phyloP scores from a whole-genome alignment of 768 basidiomycete genomes.

The Boletus subcaerulescens region DNA sequence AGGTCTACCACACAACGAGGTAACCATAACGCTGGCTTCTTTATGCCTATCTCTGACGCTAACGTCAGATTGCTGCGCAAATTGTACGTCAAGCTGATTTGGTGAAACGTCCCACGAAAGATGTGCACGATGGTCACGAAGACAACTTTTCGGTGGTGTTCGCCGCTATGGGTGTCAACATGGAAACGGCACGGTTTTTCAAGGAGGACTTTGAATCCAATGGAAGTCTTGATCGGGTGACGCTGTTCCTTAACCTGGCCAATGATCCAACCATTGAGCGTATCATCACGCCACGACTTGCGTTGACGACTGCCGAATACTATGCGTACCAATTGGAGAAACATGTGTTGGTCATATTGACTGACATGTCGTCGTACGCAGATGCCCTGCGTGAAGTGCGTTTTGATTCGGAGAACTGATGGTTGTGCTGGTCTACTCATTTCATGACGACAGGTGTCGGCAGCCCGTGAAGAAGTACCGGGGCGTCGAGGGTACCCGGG shows the following conservation, averaged over 20 bases:
- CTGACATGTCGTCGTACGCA: constrained; percentile 98
- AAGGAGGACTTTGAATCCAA: constrained; percentile 99
- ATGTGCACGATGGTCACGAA: constrained; percentile 97
- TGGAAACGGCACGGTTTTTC: constrained; percentile 99
- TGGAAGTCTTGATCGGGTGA: constrained; percentile 94
- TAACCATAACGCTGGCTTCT: constrained; percentile 32
- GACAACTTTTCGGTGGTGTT: constrained; percentile 99
- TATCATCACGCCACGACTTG: constrained; percentile 98
- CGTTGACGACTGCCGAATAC: constrained; percentile 97
- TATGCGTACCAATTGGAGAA: constrained; percentile 99
- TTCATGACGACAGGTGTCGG: constrained; percentile 60
- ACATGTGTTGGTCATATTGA: constrained; percentile 98
- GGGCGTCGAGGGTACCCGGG: constrained; percentile 98
- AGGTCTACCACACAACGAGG: constrained; percentile 98
- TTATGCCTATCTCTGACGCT: constrained; percentile 22
- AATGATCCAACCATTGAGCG: constrained; percentile 99
- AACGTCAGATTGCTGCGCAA: constrained; percentile 90
- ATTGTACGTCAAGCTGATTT: constrained; percentile 99
- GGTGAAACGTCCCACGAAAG: constrained; percentile 95
- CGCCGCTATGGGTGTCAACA: constrained; percentile 99
- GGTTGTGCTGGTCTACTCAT: constrained; percentile 3
- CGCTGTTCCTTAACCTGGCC: constrained; percentile 96
- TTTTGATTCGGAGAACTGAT: constrained; percentile 22
- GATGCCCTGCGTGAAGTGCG: constrained; percentile 91
- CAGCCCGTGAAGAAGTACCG: constrained; percentile 98